Percentiles rank a stretch among this genome's conserved stretches.
Conservation (phyloP, 2,329 filamentous ascomycete species). For the Penicillium sp. region DNA sequence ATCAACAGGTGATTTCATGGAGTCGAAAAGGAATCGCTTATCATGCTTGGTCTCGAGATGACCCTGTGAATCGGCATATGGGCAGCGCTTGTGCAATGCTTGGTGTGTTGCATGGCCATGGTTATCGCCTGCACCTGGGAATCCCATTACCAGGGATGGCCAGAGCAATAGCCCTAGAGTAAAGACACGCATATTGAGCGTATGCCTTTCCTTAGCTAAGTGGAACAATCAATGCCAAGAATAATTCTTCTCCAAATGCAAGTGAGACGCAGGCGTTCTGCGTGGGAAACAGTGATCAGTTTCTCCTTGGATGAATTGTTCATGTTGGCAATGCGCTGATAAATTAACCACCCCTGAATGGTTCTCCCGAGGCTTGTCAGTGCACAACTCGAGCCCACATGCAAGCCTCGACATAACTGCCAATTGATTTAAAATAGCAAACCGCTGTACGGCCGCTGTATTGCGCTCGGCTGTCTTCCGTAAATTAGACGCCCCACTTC, state of each 20-base stretch:
- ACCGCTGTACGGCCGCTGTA: background rate
- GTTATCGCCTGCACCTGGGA: slow-evolving; percentile 11
- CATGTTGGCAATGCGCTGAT: background rate
- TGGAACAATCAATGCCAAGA: background rate
- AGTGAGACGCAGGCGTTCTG: background rate
- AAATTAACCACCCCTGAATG: slow-evolving; percentile 14
- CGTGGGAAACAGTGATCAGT: background rate
- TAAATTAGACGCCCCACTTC: background rate
- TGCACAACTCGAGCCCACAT: background rate
- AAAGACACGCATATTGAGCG: slow-evolving; percentile 14
- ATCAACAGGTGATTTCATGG: slow-evolving; percentile 27
- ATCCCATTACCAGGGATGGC: slow-evolving; percentile 7
- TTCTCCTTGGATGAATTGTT: background rate
- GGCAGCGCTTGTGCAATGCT: slow-evolving; percentile 19
- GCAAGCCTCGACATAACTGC: background rate
- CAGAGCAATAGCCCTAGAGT: slow-evolving; percentile 9
- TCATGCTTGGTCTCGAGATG: slow-evolving; percentile 11
- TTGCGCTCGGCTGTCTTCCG: background rate
- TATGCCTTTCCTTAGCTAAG: background rate
- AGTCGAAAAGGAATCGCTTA: slow-evolving; percentile 27
- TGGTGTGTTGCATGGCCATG: slow-evolving; percentile 6
- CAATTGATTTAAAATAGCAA: background rate
- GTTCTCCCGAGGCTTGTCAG: background rate
- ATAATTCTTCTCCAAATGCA: no score
- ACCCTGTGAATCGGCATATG: slow-evolving; percentile 17